These are phyloP conservation scores for Apostasia ramifera DNA, from an alignment of 106 monocot species.

Conservation along the genomic window DNA sequence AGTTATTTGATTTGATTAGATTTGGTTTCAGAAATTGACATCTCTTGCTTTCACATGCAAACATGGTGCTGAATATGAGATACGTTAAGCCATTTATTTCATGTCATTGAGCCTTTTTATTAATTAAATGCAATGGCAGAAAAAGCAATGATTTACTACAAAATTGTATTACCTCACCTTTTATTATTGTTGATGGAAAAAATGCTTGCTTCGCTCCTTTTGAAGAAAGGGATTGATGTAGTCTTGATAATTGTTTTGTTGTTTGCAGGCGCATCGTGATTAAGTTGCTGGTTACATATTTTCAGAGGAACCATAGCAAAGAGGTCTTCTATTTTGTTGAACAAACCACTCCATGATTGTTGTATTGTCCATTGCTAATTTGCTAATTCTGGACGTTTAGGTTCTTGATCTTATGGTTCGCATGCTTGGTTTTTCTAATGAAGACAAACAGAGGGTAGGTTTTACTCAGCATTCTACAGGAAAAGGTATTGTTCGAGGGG, in stretches of 20 bases:
- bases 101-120: too few species aligned
- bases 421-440: conserved; percentile 96
- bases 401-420: conserved; percentile 97
- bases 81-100: too few species aligned
- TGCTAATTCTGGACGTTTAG: conserved; percentile 16
- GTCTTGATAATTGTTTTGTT: background rate
- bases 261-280: conserved; percentile 88
- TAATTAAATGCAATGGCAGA: too few species aligned
- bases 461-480: conserved; percentile 67
- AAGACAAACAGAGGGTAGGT: conserved; percentile 91
- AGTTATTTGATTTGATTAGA: too few species aligned
- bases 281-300: conserved; percentile 92
- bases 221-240: background rate
- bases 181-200: too few species aligned
- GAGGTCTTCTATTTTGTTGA: conserved; percentile 39
- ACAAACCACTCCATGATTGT: background rate
- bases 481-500: conserved; percentile 86
- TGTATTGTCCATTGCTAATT: background rate
- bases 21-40: too few species aligned
- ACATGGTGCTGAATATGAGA: too few species aligned
- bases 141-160: too few species aligned
- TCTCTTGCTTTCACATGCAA: too few species aligned
- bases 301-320: conserved; percentile 95
- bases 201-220: too few species aligned
- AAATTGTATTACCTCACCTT: too few species aligned